These are phyloP conservation scores for Globisporangium perplexum DNA, from an alignment of 352 stramenopile species.

Conservation along the genomic window DNA sequence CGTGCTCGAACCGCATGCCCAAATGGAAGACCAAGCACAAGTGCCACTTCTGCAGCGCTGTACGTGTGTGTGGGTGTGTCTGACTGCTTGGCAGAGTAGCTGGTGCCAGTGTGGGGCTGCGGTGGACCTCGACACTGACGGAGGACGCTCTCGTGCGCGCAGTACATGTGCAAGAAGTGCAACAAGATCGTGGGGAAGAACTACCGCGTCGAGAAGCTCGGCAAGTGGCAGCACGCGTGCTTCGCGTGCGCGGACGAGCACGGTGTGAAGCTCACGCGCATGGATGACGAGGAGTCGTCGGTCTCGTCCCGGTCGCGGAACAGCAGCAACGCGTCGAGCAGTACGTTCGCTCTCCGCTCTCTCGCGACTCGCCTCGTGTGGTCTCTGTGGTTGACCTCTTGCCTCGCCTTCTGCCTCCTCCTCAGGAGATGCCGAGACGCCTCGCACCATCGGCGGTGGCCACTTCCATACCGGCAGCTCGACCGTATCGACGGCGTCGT, in stretches of 20 bases:
- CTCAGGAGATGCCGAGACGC: slow-evolving; percentile 6
- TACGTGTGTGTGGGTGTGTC: slow-evolving; percentile 24
- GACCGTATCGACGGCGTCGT: not conserved
- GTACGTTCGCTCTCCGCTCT: slow-evolving; percentile 2
- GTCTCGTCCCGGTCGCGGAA: slow-evolving; percentile 7
- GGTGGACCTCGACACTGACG: too few relatives aligned
- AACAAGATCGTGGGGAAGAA: slow-evolving; percentile 50
- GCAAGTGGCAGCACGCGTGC: slow-evolving; percentile 30
- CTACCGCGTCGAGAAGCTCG: slow-evolving; percentile 40
- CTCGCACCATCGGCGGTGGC: slow-evolving; percentile 2
- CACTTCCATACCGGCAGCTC: not conserved
- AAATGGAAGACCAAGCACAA: slow-evolving; percentile 51
- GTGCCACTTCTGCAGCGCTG: slow-evolving; percentile 54
- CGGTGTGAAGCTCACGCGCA: slow-evolving; percentile 20
- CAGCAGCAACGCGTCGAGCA: slow-evolving; percentile 5
- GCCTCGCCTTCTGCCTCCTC: not conserved
- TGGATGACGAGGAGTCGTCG: slow-evolving; percentile 15
- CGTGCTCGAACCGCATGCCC: slow-evolving; percentile 53
- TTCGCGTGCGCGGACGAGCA: slow-evolving; percentile 54
- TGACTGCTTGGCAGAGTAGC: not conserved
- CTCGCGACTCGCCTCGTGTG: not conserved
- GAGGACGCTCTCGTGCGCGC: slow-evolving; percentile 1
- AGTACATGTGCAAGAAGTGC: slow-evolving; percentile 76
- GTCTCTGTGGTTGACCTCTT: not conserved
- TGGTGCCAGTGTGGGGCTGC: too few relatives aligned